Percentiles rank a stretch among this genome's conserved stretches.
Evolutionary conservation across 169 alveolate species (phyloP).

Genomic region (Plasmodium vivax): DNA sequence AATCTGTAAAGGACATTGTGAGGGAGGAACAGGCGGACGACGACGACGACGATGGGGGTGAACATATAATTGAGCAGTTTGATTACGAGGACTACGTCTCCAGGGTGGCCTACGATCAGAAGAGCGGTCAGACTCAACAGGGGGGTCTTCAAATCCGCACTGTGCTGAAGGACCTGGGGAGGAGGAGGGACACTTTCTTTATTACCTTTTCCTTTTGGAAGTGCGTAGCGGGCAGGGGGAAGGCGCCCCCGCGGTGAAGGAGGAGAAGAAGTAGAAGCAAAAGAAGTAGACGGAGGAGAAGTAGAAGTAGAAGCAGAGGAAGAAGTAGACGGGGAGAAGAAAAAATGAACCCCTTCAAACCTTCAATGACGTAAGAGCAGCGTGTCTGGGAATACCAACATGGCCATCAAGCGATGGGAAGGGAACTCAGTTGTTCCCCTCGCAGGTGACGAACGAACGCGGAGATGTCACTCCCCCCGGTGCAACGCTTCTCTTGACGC

Average conservation of each 20-base stretch:
- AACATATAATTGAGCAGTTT: constrained; percentile 18
- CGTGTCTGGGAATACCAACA: neutral
- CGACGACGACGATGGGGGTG: neutral
- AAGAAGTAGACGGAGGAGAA: too few species aligned
- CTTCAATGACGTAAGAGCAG: neutral
- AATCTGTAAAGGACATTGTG: neutral
- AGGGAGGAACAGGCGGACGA: neutral
- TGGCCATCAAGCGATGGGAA: neutral
- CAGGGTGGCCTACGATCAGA: neutral
- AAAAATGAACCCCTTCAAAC: neutral
- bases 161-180: constrained; percentile 5
- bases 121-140: neutral
- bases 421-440: neutral
- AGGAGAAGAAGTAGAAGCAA: neutral
- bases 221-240: neutral
- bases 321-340: too few species aligned
- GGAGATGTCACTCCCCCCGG: neutral
- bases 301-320: neutral
- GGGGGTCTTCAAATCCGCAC: constrained; percentile 1
- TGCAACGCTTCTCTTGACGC: neutral
- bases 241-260: neutral
- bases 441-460: neutral
- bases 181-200: constrained; percentile 1
- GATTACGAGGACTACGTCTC: neutral
- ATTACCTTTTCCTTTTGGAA: constrained; percentile 40